These are phyloP conservation scores for Trichoderma sp. DNA, from an alignment of 2,329 filamentous ascomycete species.

Conservation along the genomic window DNA sequence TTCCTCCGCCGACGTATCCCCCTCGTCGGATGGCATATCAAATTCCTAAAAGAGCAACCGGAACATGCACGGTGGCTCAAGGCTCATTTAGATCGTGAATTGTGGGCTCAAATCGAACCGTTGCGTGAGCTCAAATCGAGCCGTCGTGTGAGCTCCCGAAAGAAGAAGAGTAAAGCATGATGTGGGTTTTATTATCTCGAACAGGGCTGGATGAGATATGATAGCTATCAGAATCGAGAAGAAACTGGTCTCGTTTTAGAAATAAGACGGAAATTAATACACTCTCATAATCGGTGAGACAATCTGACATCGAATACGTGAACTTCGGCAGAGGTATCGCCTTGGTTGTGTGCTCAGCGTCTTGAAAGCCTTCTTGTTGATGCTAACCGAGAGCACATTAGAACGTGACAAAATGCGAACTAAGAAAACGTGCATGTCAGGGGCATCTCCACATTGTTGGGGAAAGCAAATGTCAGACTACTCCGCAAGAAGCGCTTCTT, in stretches of 20 bases:
- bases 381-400: background rate
- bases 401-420: background rate
- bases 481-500: background rate
- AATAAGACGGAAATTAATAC: background rate
- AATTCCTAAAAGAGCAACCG: background rate
- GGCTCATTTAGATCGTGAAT: background rate
- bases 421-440: background rate
- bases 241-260: background rate
- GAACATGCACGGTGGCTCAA: background rate
- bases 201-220: background rate
- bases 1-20: background rate
- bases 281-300: background rate
- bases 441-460: background rate
- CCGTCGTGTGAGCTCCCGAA: background rate
- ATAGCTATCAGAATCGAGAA: background rate
- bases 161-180: background rate
- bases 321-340: background rate
- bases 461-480: background rate
- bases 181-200: background rate
- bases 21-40: background rate
- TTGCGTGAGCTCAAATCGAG: background rate
- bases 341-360: background rate
- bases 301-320: background rate
- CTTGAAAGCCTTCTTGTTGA: no score
- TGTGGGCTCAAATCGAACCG: background rate